A percentile compares a stretch with the other conserved stretches of the same genome.
Conservation (phyloP, 75 land plant genomes). For the Cunninghamia lanceolata region DNA sequence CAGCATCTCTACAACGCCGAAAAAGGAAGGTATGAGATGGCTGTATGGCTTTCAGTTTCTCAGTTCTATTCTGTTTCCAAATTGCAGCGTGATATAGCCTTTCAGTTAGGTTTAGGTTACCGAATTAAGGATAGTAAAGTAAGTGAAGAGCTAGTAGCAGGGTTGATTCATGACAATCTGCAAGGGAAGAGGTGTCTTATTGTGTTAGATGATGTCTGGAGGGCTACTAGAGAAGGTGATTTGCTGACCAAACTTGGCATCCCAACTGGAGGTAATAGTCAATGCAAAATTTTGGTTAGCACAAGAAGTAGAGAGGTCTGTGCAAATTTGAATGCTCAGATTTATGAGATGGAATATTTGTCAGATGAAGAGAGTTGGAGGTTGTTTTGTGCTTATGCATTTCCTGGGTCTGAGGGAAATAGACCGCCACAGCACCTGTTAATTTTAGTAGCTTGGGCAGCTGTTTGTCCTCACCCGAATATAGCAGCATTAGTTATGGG, state of each 20-base stretch:
- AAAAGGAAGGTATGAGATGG: background rate
- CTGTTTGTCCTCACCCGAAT: no score
- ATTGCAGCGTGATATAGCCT: background rate
- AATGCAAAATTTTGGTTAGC: background rate
- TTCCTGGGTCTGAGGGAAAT: background rate
- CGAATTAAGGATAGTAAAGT: background rate
- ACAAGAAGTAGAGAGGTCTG: background rate
- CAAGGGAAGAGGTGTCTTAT: background rate
- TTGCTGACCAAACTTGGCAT: no score
- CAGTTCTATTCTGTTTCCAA: background rate
- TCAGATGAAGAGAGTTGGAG: no score
- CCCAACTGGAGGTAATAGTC: no score
- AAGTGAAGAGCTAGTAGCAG: no score
- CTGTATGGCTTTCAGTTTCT: slow-evolving; percentile 13
- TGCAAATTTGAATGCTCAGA: background rate
- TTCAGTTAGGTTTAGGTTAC: background rate
- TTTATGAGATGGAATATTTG: background rate
- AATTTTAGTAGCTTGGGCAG: no score
- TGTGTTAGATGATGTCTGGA: background rate
- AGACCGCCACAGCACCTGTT: no score
- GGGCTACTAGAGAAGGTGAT: no score
- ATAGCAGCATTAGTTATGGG: no score
- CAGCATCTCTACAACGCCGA: no score
- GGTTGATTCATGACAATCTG: background rate
- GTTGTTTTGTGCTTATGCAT: background rate